Percentiles rank a stretch among this genome's conserved stretches.
These are phyloP conservation scores for Pisolithus thermaeus DNA, from an alignment of 1,284 basidiomycete genomes.

Conservation along the genomic window DNA sequence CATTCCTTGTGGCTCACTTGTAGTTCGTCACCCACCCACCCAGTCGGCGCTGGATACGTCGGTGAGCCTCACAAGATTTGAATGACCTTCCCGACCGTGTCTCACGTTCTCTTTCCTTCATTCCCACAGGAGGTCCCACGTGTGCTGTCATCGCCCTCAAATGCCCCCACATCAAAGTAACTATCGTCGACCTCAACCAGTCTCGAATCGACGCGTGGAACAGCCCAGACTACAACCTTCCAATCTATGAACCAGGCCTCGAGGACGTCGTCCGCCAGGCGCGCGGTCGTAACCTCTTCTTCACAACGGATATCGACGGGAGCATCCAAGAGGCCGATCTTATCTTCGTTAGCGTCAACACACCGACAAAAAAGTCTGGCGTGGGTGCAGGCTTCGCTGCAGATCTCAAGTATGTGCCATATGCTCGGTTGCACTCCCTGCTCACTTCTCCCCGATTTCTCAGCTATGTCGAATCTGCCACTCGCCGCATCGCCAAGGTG, in stretches of 20 bases:
- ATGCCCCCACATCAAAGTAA: slow-evolving; percentile 92
- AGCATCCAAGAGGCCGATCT: slow-evolving; percentile 90
- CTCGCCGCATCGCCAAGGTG: slow-evolving; percentile 91
- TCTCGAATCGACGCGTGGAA: slow-evolving; percentile 97
- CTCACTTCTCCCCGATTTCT: neutral
- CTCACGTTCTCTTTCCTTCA: slow-evolving; percentile 9
- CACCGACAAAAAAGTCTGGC: slow-evolving; percentile 97
- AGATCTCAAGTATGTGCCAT: slow-evolving; percentile 79
- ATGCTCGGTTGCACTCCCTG: neutral
- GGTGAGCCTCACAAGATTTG: slow-evolving; percentile 45
- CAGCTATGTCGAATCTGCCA: slow-evolving; percentile 95
- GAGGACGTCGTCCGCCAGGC: slow-evolving; percentile 86
- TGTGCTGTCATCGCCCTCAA: slow-evolving; percentile 94
- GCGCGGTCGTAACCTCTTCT: slow-evolving; percentile 94
- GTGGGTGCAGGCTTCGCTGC: slow-evolving; percentile 97
- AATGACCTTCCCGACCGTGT: neutral
- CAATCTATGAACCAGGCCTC: slow-evolving; percentile 98
- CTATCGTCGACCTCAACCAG: slow-evolving; percentile 97
- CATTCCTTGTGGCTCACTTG: slow-evolving; percentile 10
- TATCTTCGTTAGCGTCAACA: slow-evolving; percentile 90
- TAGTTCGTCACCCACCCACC: slow-evolving; percentile 7
- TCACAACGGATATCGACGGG: slow-evolving; percentile 93
- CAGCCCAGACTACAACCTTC: slow-evolving; percentile 64
- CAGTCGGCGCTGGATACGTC: slow-evolving; percentile 95
- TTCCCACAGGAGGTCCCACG: slow-evolving; percentile 73